Base-by-base conservation (phyloP, 129 eudicot species). In the Oenanthe sinensis region DNA sequence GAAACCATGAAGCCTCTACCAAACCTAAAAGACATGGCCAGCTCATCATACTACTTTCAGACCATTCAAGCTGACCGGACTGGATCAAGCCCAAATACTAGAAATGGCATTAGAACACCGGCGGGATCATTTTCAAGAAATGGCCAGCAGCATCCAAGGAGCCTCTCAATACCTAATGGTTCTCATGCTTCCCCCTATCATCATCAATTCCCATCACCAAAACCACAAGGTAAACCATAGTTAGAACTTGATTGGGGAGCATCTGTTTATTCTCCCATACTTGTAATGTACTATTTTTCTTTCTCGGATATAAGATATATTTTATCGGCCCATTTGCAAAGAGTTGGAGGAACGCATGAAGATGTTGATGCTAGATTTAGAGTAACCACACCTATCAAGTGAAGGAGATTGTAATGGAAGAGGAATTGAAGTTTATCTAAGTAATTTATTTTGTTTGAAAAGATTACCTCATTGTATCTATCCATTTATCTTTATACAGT, bases 171-270 rank as follows among this genome's bases (percentile, higher is more conserved):
- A 58, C 93, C 96, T 63, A 90, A 85, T 68, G 92, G 97, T 77
- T 70, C 89, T 42, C 87, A 89, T 62, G 96, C 98, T 75, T 94
- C 98, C 12, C 98, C 98, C 6, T 91, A 86, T 86, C 93, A 88
- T 58, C 89, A 86, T 33, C 96, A 91, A 82, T 82, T 78, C 44
- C 84, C 86, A 26, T 94, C 98, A 49, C 98, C 98, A 47, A 91
- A 94, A 80, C 92, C 96, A 39, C 84, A 81, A 43, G 91, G 88
- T 79, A 92, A 90, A 77, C 60, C 79, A 24, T 84, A 87, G 85
- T 17, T 81, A 86, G 83, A 48, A 79, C 12, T 45, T n/a, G 83
- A 44, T 40, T 79, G 83, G 81, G 30, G 68, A 76, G 77, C 47
- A 75, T 77, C 46, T 70, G 78, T 78, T 36, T 72, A 20, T 79